Conservation (phyloP, 2,329 filamentous ascomycete species). For the Phialophora tarda region DNA sequence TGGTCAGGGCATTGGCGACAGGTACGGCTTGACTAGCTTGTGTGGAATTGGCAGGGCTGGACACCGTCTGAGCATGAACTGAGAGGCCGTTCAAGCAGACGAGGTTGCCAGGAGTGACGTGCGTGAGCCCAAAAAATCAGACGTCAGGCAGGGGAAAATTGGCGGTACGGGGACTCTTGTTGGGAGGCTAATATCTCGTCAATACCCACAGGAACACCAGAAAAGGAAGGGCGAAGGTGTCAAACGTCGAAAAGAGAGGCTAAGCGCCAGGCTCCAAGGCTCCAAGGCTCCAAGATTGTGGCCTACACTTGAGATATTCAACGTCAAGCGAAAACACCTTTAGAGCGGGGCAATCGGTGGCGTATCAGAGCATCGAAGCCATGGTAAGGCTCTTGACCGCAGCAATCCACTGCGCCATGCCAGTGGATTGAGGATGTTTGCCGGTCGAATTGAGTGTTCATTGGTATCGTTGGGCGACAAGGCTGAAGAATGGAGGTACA, state of each 20-base stretch:
- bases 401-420: not conserved
- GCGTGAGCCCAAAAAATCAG: not conserved
- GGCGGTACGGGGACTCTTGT: not conserved
- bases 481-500: not conserved
- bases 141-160: not conserved
- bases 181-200: not conserved
- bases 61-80: not conserved
- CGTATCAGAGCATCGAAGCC: not conserved
- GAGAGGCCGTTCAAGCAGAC: not conserved
- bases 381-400: conserved; percentile 1
- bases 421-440: not conserved
- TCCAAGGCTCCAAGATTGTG: not conserved
- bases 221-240: not conserved
- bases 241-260: not conserved
- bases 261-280: conserved; percentile 4
- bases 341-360: not conserved
- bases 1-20: not conserved
- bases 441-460: not conserved
- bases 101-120: not conserved
- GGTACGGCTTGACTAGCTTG: not conserved
- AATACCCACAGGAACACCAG: not conserved
- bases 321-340: not conserved
- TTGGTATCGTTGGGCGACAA: not conserved
- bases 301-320: not conserved
- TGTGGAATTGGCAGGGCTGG: not conserved